Evolutionary conservation across 1,284 basidiomycete genomes (phyloP).

Genomic region (Golubevia sp.): DNA sequence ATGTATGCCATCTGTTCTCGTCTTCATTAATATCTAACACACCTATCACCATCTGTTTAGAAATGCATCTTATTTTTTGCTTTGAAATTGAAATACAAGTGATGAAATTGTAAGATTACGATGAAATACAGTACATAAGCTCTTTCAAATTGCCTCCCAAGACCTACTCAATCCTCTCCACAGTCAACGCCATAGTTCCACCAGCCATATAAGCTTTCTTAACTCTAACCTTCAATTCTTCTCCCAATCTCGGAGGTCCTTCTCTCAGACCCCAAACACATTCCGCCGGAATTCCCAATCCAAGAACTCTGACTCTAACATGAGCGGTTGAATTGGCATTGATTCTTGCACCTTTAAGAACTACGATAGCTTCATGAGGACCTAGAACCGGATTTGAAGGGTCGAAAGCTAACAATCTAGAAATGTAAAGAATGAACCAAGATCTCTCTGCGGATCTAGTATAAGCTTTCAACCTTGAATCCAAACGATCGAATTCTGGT

Average conservation of each 20-base stretch:
- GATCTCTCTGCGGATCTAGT: slow-evolving; percentile 16
- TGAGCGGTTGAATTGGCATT: slow-evolving; percentile 11
- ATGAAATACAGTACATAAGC: no score
- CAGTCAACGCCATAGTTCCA: no score
- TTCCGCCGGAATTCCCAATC: slow-evolving; percentile 23
- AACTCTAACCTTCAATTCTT: slow-evolving; percentile 12
- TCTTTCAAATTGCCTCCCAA: no score
- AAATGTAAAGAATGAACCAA: slow-evolving; percentile 10
- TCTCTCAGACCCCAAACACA: slow-evolving; percentile 18
- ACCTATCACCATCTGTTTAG: no score
- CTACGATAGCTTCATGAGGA: slow-evolving; percentile 18
- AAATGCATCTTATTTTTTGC: no score
- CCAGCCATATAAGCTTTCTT: no score
- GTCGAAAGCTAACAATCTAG: slow-evolving; percentile 23
- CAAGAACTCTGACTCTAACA: slow-evolving; percentile 22
- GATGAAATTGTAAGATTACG: no score
- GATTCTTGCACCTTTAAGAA: slow-evolving; percentile 21
- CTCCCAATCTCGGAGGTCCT: slow-evolving; percentile 7
- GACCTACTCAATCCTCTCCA: no score
- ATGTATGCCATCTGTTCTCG: no score
- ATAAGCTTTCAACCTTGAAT: slow-evolving; percentile 10
- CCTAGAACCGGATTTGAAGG: slow-evolving; percentile 13
- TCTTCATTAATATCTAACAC: no score
- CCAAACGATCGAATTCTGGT: slow-evolving; percentile 30
- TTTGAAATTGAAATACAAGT: no score